These are phyloP conservation scores for Neofusicoccum cordaticola DNA, from an alignment of 2,329 filamentous ascomycete species.

Conservation along the genomic window DNA sequence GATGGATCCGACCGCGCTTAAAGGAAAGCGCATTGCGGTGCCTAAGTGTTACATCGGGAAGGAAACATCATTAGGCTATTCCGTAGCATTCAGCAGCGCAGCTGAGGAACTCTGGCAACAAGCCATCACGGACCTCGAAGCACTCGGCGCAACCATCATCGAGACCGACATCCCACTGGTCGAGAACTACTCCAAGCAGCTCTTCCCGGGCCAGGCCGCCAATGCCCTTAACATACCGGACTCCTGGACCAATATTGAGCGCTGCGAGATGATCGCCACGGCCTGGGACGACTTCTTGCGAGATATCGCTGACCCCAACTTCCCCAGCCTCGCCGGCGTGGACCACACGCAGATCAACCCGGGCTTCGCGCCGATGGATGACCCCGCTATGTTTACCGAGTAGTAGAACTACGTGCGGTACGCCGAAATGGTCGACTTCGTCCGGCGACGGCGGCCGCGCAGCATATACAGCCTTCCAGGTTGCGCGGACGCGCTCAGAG, in stretches of 20 bases:
- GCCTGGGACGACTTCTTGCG: slow-evolving; percentile 51
- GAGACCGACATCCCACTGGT: slow-evolving; percentile 44
- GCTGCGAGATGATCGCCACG: slow-evolving; percentile 44
- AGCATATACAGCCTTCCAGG: slow-evolving; percentile 44
- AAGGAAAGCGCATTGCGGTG: slow-evolving; percentile 48
- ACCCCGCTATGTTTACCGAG: slow-evolving; percentile 40
- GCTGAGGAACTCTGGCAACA: too few species aligned
- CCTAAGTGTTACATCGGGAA: slow-evolving; percentile 53
- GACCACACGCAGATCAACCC: slow-evolving; percentile 40
- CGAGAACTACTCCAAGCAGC: slow-evolving; percentile 39
- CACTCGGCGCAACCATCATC: slow-evolving; percentile 39
- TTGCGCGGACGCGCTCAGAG: slow-evolving; percentile 42
- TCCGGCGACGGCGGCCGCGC: slow-evolving; percentile 25
- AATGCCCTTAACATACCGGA: slow-evolving; percentile 40
- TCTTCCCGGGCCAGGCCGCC: slow-evolving; percentile 23
- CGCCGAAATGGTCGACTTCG: slow-evolving; percentile 30
- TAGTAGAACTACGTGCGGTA: slow-evolving; percentile 41
- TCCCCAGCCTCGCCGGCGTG: slow-evolving; percentile 39
- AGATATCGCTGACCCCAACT: slow-evolving; percentile 37
- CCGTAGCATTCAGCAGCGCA: too few species aligned
- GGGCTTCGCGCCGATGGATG: slow-evolving; percentile 31
- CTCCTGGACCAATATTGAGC: slow-evolving; percentile 42
- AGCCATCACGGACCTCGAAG: slow-evolving; percentile 29
- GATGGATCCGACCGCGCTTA: slow-evolving; percentile 31
- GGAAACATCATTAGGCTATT: too few species aligned